Conservation (phyloP, 202 grass and related monocot species). For the Zizania palustris region DNA sequence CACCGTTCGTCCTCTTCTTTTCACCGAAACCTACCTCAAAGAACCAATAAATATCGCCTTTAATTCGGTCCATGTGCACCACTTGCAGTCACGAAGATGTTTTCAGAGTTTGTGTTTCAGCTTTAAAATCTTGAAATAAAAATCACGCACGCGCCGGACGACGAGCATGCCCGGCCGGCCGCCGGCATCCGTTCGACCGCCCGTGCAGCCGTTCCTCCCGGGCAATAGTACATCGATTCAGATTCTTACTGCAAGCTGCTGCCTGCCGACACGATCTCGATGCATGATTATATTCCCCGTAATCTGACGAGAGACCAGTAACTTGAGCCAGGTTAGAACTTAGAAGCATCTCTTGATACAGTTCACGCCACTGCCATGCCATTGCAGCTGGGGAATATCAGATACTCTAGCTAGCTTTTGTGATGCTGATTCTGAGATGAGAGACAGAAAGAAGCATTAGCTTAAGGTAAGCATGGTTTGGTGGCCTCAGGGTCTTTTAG, state of each 20-base stretch:
- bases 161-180: not conserved
- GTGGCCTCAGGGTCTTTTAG: not conserved
- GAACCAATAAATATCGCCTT: conserved; percentile 37
- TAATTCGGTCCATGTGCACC: conserved; percentile 14
- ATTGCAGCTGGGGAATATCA: conserved; percentile 4
- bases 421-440: conserved; percentile 29
- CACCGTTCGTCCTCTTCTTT: not conserved
- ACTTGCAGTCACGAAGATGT: not conserved
- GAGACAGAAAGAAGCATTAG: conserved; percentile 27
- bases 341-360: conserved; percentile 9
- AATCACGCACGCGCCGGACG: not conserved
- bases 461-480: not conserved
- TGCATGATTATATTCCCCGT: conserved; percentile 4
- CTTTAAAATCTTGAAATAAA: too few relatives aligned
- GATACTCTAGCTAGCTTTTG: conserved; percentile 27
- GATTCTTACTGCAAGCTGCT: not conserved
- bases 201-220: conserved; percentile 8
- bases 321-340: not conserved
- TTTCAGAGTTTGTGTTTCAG: not conserved
- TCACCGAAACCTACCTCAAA: conserved; percentile 11
- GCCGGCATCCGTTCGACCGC: not conserved
- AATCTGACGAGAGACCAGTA: conserved; percentile 31
- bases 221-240: conserved; percentile 26
- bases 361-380: not conserved
- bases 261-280: conserved; percentile 23